Conservation (phyloP, 345 rosid genomes). For the Bretschneidera sinensis region DNA sequence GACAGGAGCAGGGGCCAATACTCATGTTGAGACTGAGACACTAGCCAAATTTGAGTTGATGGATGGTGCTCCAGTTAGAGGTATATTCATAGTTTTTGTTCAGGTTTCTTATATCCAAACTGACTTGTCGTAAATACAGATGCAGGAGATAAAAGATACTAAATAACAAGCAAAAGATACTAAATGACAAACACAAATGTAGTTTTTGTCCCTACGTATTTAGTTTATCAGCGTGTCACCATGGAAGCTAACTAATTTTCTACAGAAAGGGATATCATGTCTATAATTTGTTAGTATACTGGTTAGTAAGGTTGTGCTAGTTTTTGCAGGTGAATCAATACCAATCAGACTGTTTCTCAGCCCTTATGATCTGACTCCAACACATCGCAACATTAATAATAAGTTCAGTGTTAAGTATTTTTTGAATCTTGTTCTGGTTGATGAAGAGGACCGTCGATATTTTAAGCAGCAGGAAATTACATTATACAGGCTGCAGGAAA, state of each 20-base stretch:
- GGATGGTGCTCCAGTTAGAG: conserved; percentile 99
- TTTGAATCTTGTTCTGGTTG: conserved; percentile 91
- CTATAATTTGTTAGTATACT: neutral
- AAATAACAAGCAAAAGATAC: no score
- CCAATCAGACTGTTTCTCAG: conserved; percentile 92
- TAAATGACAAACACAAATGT: neutral
- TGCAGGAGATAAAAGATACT: no score
- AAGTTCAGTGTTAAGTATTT: conserved; percentile 94
- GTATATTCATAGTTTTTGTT: conserved; percentile 27
- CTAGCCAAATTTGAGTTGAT: conserved; percentile 94
- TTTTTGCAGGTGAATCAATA: conserved; percentile 79
- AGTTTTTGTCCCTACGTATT: neutral
- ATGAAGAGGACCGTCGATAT: conserved; percentile 96
- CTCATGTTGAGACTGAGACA: conserved; percentile 97
- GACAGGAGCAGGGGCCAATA: conserved; percentile 93
- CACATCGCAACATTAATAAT: conserved; percentile 91
- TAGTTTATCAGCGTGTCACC: neutral
- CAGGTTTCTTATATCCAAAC: neutral
- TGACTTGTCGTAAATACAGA: neutral
- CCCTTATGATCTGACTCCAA: conserved; percentile 94
- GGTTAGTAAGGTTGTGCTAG: conserved; percentile 12
- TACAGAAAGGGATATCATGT: neutral
- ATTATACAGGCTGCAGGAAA: conserved; percentile 76
- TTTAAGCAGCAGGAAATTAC: conserved; percentile 97
- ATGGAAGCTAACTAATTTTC: neutral